Evolutionary conservation across 495 filamentous ascomycete genomes (phyloP).

Genomic region (Bathelium albidoporum): DNA sequence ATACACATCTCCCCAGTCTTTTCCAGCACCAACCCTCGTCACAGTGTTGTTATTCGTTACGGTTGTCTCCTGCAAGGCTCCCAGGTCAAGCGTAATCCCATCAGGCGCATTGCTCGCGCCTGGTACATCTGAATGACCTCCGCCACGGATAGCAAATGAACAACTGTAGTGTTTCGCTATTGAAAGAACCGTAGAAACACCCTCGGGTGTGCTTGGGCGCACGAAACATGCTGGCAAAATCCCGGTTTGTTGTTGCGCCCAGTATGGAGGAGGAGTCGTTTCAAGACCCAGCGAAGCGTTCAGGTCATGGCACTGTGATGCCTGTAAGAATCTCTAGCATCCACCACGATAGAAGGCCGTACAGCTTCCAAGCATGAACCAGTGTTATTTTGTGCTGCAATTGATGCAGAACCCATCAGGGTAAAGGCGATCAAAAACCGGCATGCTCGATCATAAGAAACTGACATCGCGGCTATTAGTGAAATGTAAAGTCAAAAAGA

Average conservation of each 20-base stretch:
- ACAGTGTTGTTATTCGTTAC: slow-evolving; percentile 31
- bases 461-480: neutral
- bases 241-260: slow-evolving; percentile 2
- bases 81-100: slow-evolving; percentile 43
- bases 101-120: slow-evolving; percentile 42
- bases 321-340: neutral
- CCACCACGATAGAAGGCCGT: neutral
- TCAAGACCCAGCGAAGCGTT: neutral
- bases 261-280: slow-evolving; percentile 2
- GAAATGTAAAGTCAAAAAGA: too few species aligned
- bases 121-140: slow-evolving; percentile 38
- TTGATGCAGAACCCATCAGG: neutral
- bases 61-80: slow-evolving; percentile 33
- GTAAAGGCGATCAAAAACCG: neutral
- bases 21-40: slow-evolving; percentile 16
- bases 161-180: slow-evolving; percentile 11
- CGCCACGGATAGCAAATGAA: slow-evolving; percentile 32
- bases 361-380: neutral
- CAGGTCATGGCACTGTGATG: neutral
- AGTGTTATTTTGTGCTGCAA: neutral
- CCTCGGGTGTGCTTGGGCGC: neutral
- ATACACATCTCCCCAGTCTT: slow-evolving; percentile 20
- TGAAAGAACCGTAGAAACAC: slow-evolving; percentile 1
- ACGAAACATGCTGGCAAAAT: slow-evolving; percentile 5
- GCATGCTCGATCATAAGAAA: neutral